phyloP scores from a whole-genome alignment of 2,329 filamentous ascomycete genomes.

The Parasarocladium wereldwijsianum region DNA sequence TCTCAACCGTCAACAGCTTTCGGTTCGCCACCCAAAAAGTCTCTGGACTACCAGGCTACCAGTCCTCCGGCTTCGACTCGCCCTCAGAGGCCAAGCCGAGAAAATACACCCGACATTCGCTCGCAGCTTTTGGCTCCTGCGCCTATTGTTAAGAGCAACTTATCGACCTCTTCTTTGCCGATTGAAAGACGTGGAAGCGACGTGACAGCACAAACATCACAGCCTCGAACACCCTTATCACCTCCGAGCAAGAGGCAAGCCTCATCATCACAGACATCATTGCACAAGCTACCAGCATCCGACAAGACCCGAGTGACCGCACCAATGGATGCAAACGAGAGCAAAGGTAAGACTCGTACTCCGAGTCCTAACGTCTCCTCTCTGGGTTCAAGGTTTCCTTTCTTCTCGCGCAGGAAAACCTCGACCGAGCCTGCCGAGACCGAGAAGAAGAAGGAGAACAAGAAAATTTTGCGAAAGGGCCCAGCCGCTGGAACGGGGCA shows the following conservation, averaged over 20 bases:
- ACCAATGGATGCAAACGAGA: too few species aligned
- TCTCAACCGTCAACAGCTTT: constrained; percentile 4
- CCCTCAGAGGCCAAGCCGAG: constrained; percentile 54
- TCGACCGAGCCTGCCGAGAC: constrained; percentile 30
- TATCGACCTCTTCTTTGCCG: constrained; percentile 31
- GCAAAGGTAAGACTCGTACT: too few species aligned
- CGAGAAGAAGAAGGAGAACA: constrained; percentile 10
- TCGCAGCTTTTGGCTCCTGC: constrained; percentile 35
- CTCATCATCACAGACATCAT: not conserved
- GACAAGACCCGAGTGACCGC: too few species aligned
- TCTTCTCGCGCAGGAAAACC: constrained; percentile 63
- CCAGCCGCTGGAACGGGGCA: constrained; percentile 88
- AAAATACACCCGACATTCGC: constrained; percentile 49
- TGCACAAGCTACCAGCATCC: not conserved
- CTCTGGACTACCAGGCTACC: constrained; percentile 16
- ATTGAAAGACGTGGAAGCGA: constrained; percentile 31
- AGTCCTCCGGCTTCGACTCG: constrained; percentile 26
- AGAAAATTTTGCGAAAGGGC: constrained; percentile 49
- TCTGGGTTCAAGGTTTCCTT: constrained; percentile 53
- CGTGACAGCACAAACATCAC: constrained; percentile 11
- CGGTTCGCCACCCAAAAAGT: constrained; percentile 10
- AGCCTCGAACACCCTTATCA: not conserved
- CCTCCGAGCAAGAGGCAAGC: not conserved
- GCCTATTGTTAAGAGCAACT: constrained; percentile 48
- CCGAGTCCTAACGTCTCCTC: constrained; percentile 40